Base-by-base conservation (phyloP, 768 basidiomycete genomes). In the Lactarius sp. region DNA sequence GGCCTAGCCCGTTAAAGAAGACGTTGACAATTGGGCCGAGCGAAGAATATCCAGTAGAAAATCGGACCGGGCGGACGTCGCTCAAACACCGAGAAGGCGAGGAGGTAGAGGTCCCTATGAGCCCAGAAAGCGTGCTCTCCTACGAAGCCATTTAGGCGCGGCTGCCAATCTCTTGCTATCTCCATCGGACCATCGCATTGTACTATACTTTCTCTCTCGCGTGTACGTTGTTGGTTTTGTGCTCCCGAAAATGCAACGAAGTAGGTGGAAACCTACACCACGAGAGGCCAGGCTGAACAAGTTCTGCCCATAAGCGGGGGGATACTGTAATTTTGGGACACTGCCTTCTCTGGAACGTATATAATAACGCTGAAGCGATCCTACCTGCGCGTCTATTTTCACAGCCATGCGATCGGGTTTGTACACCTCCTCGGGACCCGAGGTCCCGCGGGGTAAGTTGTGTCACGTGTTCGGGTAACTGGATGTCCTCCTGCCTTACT, bases 21-120 rank as follows among this genome's bases (percentile, higher is more conserved):
- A 42, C n/a, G 33, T 31, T 20, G 16, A 49, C 7, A 13, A 31
- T 2, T 1, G 7, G 7, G 34, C 34, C 22, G 14, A 20, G 18
- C 16, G 34, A 39, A 14, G 16, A 12, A 18, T 4, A 6, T 46
- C 13, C 12, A 31, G 44, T 27, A 18, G 42, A 27, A 37, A 14
- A 46, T 18, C 18, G 10, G 6, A 22, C n/a, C 16, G 9, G 12
- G 22, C 27, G 14, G 18, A 37, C 13, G 6, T 49, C 27, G 20
- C 50, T 37, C 20, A 22, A 16, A 16, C 55, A 42, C 61, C 49
- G 61, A 42, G 50, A 62, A 13, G n/a, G 39, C 13, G 61, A 56
- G 27, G 61, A 41, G 31, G 1, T 51, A 3, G 61, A 42, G 10
- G 47, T 51, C 3, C 31, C 37, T n/a, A 13, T 5, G 37, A 56